Conservation (phyloP, 129 eudicot species). For the Artemisia argyi region DNA sequence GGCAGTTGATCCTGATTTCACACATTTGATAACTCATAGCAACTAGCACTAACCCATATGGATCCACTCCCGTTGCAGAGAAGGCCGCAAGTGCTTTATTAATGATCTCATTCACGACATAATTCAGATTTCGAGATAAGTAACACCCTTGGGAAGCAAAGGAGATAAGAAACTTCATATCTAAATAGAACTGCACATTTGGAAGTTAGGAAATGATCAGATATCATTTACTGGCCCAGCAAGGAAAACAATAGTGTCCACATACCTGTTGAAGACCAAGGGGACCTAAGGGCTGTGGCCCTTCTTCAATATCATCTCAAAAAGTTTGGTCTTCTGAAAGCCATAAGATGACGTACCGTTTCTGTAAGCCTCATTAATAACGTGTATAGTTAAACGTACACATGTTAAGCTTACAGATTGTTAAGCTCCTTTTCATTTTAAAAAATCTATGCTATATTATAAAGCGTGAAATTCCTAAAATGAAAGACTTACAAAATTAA, state of each 20-base stretch:
- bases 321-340: constrained; percentile 90
- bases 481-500: too few relatives aligned
- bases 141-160: constrained; percentile 89
- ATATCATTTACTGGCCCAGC: constrained; percentile 1
- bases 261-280: constrained; percentile 91
- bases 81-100: constrained; percentile 72
- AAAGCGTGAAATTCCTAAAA: too few relatives aligned
- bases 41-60: constrained; percentile 51
- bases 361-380: constrained; percentile 95
- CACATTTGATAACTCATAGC: not conserved
- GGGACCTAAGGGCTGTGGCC: constrained; percentile 87
- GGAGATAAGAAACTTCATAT: constrained; percentile 91
- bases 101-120: constrained; percentile 83
- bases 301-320: constrained; percentile 99
- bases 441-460: too few relatives aligned
- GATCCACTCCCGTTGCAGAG: constrained; percentile 86
- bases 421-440: too few relatives aligned
- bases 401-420: too few relatives aligned
- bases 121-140: not conserved
- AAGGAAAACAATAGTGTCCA: constrained; percentile 1
- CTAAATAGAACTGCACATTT: constrained; percentile 79
- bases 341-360: constrained; percentile 93
- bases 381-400: not conserved
- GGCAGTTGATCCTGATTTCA: not conserved
- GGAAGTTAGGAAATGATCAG: constrained; percentile 6